Percentiles rank a stretch among this genome's conserved stretches.
phyloP scores from a whole-genome alignment of 2,329 filamentous ascomycete species.

The Talaromyces marneffei region DNA sequence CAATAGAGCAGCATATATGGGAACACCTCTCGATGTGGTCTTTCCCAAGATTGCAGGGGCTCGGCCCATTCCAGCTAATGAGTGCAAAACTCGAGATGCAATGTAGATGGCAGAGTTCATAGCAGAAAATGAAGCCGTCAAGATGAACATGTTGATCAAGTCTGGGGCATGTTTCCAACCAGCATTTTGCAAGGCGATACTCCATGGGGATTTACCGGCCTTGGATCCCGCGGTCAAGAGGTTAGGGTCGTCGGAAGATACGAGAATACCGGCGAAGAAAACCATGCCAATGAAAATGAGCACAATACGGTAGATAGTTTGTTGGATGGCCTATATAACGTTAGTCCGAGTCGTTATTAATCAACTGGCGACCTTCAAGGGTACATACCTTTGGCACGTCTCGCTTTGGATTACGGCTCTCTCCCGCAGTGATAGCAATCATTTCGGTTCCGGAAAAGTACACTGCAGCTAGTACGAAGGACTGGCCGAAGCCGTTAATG shows the following conservation, averaged over 20 bases:
- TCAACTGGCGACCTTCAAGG: neutral
- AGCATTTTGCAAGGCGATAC: constrained; percentile 35
- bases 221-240: constrained; percentile 43
- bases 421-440: constrained; percentile 40
- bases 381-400: constrained; percentile 51
- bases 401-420: constrained; percentile 58
- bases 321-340: constrained; percentile 6
- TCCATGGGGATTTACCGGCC: constrained; percentile 36
- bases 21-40: constrained; percentile 39
- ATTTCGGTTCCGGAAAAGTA: constrained; percentile 36
- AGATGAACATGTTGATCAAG: constrained; percentile 37
- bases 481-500: constrained; percentile 29
- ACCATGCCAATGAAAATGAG: constrained; percentile 45
- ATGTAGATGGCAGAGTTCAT: constrained; percentile 39
- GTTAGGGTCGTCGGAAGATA: constrained; percentile 56
- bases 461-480: constrained; percentile 33
- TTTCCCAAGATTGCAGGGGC: constrained; percentile 39
- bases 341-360: neutral
- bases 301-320: constrained; percentile 68
- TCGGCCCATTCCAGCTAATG: constrained; percentile 48
- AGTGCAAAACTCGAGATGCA: constrained; percentile 62
- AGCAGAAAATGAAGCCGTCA: constrained; percentile 38
- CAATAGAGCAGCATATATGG: constrained; percentile 38
- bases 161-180: constrained; percentile 30
- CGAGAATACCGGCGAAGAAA: constrained; percentile 65